Evolutionary conservation across 1,284 basidiomycete species (phyloP).

Genomic region (Caloboletus firmus): DNA sequence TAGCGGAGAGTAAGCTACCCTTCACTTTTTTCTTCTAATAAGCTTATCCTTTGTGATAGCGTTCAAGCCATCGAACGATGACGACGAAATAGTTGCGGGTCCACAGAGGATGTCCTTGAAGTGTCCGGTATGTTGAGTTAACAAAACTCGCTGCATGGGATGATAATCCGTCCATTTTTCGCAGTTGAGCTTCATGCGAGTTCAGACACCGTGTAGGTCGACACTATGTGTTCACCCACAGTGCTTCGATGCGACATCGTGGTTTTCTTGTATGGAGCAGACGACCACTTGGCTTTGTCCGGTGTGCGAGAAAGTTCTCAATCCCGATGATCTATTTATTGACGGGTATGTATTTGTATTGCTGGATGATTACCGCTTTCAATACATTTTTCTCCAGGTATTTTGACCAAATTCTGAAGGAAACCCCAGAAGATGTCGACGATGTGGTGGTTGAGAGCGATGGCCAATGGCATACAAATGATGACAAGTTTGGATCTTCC

Average conservation of each 20-base stretch:
- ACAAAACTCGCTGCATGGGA: neutral
- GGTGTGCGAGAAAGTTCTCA: constrained; percentile 83
- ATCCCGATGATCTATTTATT: constrained; percentile 81
- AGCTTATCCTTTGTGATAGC: constrained; percentile 46
- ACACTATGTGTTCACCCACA: constrained; percentile 85
- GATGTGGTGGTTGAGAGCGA: constrained; percentile 93
- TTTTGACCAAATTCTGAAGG: constrained; percentile 78
- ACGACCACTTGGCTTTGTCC: constrained; percentile 97
- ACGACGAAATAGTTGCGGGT: constrained; percentile 88
- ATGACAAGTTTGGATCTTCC: constrained; percentile 78
- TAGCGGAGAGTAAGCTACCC: constrained; percentile 56
- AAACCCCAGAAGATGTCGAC: constrained; percentile 78
- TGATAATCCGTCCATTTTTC: constrained; percentile 3
- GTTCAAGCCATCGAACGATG: constrained; percentile 57
- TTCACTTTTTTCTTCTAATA: neutral
- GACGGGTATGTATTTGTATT: constrained; percentile 69
- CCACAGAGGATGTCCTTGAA: constrained; percentile 87
- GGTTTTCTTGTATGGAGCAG: constrained; percentile 94
- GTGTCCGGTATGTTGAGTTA: constrained; percentile 71
- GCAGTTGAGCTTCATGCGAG: constrained; percentile 87
- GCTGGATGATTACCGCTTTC: neutral
- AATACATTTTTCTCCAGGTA: constrained; percentile 50
- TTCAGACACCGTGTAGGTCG: constrained; percentile 85
- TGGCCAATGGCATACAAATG: constrained; percentile 92
- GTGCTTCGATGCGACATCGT: constrained; percentile 95